A percentile compares a stretch with the other conserved stretches of the same genome.
phyloP scores from a whole-genome alignment of 305 asterid genomes.

The Fraxinus floribunda region DNA sequence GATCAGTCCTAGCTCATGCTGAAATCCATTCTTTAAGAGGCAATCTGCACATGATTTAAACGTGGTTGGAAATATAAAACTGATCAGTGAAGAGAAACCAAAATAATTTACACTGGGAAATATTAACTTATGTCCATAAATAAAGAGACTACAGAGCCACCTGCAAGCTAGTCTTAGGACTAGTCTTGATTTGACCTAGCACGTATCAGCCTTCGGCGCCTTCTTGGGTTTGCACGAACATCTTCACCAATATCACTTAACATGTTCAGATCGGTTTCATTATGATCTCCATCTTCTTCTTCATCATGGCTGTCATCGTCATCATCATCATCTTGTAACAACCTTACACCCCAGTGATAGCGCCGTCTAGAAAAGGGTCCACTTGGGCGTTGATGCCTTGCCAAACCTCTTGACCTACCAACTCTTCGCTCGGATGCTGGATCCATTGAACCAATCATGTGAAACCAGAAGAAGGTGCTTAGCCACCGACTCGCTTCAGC shows the following conservation, averaged over 20 bases:
- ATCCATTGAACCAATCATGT: slow-evolving; percentile 74
- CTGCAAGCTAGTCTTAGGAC: slow-evolving; percentile 25
- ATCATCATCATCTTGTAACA: slow-evolving; percentile 44
- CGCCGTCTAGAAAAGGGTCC: slow-evolving; percentile 64
- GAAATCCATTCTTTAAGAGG: slow-evolving; percentile 13
- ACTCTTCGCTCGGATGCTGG: slow-evolving; percentile 52
- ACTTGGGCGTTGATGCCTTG: slow-evolving; percentile 56
- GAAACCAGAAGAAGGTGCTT: slow-evolving; percentile 74
- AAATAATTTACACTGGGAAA: slow-evolving; percentile 5
- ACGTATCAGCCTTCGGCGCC: slow-evolving; percentile 67
- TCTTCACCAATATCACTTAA: slow-evolving; percentile 53
- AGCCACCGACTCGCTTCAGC: slow-evolving; percentile 56
- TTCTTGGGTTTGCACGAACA: slow-evolving; percentile 38
- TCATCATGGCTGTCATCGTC: background rate
- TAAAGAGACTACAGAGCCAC: slow-evolving; percentile 21
- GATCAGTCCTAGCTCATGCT: background rate
- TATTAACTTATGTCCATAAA: slow-evolving; percentile 8
- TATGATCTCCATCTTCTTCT: slow-evolving; percentile 31
- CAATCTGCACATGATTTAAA: slow-evolving; percentile 22
- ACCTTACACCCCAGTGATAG: slow-evolving; percentile 78
- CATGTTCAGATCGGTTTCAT: slow-evolving; percentile 38
- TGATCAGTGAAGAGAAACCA: slow-evolving; percentile 12
- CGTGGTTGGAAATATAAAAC: background rate
- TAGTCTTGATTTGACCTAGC: slow-evolving; percentile 50
- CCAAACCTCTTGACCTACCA: slow-evolving; percentile 59